A percentile compares a stretch with the other conserved stretches of the same genome.
Evolutionary conservation across 495 filamentous ascomycete species (phyloP).

Genomic region (Penicillium silybi): DNA sequence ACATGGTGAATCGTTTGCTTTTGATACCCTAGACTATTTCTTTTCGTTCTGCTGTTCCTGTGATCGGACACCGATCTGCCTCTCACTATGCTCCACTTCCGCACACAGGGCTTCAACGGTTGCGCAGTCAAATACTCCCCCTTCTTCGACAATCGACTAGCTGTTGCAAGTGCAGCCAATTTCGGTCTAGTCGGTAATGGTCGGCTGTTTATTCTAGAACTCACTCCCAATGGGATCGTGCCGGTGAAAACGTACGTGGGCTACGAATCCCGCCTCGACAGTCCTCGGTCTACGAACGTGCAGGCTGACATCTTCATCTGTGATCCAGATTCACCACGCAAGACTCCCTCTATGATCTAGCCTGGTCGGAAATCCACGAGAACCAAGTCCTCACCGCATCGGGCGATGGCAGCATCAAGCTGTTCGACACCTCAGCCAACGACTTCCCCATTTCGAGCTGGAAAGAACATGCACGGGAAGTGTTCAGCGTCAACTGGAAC

Average conservation of each 20-base stretch:
- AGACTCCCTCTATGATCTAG: conserved; percentile 88
- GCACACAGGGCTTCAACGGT: conserved; percentile 89
- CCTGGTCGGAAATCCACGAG: conserved; percentile 93
- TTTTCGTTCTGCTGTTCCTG: neutral
- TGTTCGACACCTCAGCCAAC: conserved; percentile 76
- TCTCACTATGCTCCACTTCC: conserved; percentile 78
- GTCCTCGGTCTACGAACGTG: neutral
- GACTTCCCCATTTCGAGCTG: conserved; percentile 83
- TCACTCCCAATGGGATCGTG: conserved; percentile 79
- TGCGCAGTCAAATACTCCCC: conserved; percentile 96
- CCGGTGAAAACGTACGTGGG: conserved; percentile 64
- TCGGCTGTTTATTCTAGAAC: conserved; percentile 71
- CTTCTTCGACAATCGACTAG: conserved; percentile 92
- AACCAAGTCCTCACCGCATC: conserved; percentile 80
- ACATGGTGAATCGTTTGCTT: conserved; percentile 3
- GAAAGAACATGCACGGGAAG: conserved; percentile 87
- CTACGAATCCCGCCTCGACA: neutral
- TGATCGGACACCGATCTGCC: conserved; percentile 10
- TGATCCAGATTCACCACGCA: conserved; percentile 80
- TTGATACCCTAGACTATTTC: conserved; percentile 12
- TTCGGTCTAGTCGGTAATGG: conserved; percentile 98
- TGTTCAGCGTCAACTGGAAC: conserved; percentile 90
- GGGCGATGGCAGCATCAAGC: conserved; percentile 90
- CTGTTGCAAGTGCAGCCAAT: conserved; percentile 81
- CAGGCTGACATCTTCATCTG: neutral